Percentiles rank a stretch among this genome's conserved stretches.
Evolutionary conservation across 257 asterid genomes (phyloP).

Genomic region (Salvia miltiorrhiza): DNA sequence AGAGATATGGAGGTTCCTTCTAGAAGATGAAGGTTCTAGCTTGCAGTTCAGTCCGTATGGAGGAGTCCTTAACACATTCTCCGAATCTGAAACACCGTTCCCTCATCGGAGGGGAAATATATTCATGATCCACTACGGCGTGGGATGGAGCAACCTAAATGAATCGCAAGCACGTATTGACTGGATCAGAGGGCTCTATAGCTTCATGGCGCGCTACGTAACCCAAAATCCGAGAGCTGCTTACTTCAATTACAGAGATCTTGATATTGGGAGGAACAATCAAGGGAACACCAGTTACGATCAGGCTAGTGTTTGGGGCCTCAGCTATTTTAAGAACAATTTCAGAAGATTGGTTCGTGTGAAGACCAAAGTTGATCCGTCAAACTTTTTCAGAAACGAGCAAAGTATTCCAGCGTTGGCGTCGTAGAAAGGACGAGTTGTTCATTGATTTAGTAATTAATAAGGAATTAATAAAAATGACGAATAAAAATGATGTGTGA

Average conservation of each 20-base stretch:
- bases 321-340: constrained; percentile 26
- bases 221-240: constrained; percentile 30
- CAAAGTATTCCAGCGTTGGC: constrained; percentile 25
- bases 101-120: constrained; percentile 33
- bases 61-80: constrained; percentile 21
- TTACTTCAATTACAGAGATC: constrained; percentile 34
- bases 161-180: constrained; percentile 7
- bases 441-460: no score
- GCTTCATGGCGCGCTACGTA: constrained; percentile 30
- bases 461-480: no score
- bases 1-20: constrained; percentile 33
- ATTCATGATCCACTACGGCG: constrained; percentile 32
- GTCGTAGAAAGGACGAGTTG: no score
- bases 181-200: constrained; percentile 25
- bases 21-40: background rate
- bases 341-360: constrained; percentile 28
- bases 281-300: constrained; percentile 20
- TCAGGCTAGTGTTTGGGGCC: constrained; percentile 28
- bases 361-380: constrained; percentile 27
- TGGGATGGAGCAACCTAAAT: background rate
- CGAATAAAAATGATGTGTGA: no score
- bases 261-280: constrained; percentile 30
- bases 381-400: constrained; percentile 25
- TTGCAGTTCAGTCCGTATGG: constrained; percentile 39
- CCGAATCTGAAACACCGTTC: constrained; percentile 38